Percentiles rank a stretch among this genome's conserved stretches.
Conservation (phyloP, 331 rosid species). For the Arachis monticola region DNA sequence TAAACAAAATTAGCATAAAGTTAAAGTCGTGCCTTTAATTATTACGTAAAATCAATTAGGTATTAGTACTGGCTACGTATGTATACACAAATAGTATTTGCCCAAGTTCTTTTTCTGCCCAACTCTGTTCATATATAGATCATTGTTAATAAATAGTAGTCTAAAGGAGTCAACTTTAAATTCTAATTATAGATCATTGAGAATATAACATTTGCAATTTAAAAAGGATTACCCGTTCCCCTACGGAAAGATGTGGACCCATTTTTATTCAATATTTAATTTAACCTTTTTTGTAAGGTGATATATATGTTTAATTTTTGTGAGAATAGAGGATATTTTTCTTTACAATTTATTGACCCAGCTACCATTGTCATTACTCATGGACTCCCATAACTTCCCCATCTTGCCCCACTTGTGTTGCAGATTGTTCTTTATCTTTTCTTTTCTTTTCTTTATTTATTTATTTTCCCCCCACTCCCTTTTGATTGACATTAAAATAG, state of each 20-base stretch:
- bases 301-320: too few species aligned
- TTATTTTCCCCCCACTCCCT: neutral
- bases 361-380: slow-evolving; percentile 31
- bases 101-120: neutral
- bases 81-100: neutral
- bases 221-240: slow-evolving; percentile 1
- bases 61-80: neutral
- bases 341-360: slow-evolving; percentile 38
- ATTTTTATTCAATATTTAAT: slow-evolving; percentile 31
- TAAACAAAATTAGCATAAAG: neutral
- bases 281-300: neutral
- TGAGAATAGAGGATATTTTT: slow-evolving; percentile 23
- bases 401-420: slow-evolving; percentile 42
- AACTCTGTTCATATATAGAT: neutral
- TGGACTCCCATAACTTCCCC: slow-evolving; percentile 48
- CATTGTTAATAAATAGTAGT: too few species aligned
- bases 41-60: neutral
- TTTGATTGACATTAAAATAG: neutral
- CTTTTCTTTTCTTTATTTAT: neutral
- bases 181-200: neutral
- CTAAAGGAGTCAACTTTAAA: slow-evolving; percentile 2
- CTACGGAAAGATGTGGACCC: slow-evolving; percentile 41
- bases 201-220: neutral
- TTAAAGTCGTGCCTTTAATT: neutral
- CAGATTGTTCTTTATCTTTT: neutral